These are phyloP conservation scores for Yamadazyma philogaea DNA, from an alignment of 805 yeast genomes.

Conservation along the genomic window DNA sequence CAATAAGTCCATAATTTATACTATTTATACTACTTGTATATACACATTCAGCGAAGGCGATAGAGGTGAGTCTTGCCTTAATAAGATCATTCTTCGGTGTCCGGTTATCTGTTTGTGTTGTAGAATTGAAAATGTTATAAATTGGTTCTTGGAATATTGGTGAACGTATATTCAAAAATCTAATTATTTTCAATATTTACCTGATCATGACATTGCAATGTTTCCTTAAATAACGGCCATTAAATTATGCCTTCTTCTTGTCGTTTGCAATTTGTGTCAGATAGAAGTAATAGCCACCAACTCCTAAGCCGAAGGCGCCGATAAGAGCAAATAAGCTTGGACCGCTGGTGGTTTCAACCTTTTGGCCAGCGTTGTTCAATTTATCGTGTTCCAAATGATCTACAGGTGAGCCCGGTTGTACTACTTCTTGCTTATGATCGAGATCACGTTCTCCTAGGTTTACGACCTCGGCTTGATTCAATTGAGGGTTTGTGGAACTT, in stretches of 20 bases:
- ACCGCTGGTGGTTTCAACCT: constrained; percentile 5
- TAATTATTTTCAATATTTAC: neutral
- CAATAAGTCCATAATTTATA: neutral
- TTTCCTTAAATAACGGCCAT: neutral
- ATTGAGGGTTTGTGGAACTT: constrained; percentile 39
- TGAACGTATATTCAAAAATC: neutral
- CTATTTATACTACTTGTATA: constrained; percentile 7
- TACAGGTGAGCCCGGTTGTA: constrained; percentile 30
- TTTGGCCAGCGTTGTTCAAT: constrained; percentile 18
- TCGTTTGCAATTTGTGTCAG: neutral
- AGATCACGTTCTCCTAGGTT: constrained; percentile 35
- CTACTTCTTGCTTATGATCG: constrained; percentile 32
- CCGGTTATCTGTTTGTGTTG: no score
- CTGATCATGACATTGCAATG: neutral
- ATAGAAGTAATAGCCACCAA: constrained; percentile 26
- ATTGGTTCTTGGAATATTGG: neutral
- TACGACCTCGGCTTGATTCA: constrained; percentile 34
- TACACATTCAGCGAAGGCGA: neutral
- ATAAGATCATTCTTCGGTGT: no score
- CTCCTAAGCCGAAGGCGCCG: constrained; percentile 28
- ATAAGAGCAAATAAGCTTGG: constrained; percentile 15
- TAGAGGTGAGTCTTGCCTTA: neutral
- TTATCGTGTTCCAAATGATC: constrained; percentile 40
- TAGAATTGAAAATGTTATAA: neutral
- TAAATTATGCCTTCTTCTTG: neutral